Evolutionary conservation across 306 rosid genomes (phyloP), one percentile per base, ranked within the genome.

Genomic region (Medicago lupulina): DNA sequence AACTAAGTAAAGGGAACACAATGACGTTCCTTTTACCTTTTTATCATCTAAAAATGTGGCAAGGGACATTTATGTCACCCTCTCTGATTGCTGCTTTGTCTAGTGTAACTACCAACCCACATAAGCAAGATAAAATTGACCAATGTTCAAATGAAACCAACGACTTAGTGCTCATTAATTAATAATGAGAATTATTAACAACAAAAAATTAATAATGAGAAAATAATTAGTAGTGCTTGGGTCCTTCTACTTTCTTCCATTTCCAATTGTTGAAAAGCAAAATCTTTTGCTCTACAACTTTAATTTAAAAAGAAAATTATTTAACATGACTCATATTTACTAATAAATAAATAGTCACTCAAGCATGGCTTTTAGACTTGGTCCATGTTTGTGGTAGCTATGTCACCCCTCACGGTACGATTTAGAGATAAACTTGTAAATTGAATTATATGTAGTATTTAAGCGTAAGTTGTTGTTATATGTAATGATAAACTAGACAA

Each of bases 11-110:
- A 77, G 76, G 78, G 72, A 68, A 73, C 46, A 61, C 54, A 25
- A 46, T 62, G 60, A 50, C 49, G 65, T 58, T 63, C 47, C 73
- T 78, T 83, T 78, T 70, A 53, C 71, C 70, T 78, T 70, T 70
- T 74, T 74, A 72, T 16, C 83, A 21, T 67, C 72, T 67, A 13
- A 44, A 67, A 21, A 67, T 21, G 72, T 40, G 51, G 51, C 71
- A 65, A 40, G 71, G 15, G 34, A 41, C 51, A 65, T 39, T 9
- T 11, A 73, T 73, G 43, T 59, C 16, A 67, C 39, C 60, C 58
- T 55, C 46, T 67, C 51, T 67, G 21, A 66, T 57, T 11, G 9
- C 70, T 71, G 76, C 65, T 67, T 73, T 58, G 62, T 50, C 53
- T 72, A 46, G 67, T 73, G 39, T 77, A 66, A 59, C 67, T 66